phyloP scores from a whole-genome alignment of 1,284 basidiomycete genomes.

The Austroboletus niveus region DNA sequence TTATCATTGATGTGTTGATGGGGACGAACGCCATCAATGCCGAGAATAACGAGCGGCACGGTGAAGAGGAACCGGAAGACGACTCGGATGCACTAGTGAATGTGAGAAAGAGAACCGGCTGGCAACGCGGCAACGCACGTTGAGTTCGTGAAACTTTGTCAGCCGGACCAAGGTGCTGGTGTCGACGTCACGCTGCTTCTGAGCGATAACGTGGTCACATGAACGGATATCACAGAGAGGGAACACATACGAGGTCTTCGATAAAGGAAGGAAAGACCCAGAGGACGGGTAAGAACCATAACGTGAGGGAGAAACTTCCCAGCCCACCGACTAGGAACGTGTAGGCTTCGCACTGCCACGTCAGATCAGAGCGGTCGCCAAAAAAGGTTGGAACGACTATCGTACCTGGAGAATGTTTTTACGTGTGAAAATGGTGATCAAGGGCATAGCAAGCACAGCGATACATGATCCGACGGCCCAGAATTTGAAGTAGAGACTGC shows the following conservation, averaged over 20 bases:
- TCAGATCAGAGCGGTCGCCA: constrained; percentile 3
- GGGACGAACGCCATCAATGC: constrained; percentile 60
- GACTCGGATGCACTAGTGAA: constrained; percentile 58
- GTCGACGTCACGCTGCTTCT: constrained; percentile 56
- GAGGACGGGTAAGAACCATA: constrained; percentile 71
- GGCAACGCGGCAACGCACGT: constrained; percentile 45
- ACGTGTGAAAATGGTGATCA: constrained; percentile 61
- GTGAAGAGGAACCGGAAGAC: constrained; percentile 69
- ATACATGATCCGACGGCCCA: constrained; percentile 64
- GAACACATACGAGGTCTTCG: constrained; percentile 48
- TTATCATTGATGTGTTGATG: constrained; percentile 65
- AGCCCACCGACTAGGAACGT: constrained; percentile 66
- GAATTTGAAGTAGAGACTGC: constrained; percentile 64
- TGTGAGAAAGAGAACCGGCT: not conserved
- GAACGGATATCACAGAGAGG: not conserved
- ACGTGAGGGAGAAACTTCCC: constrained; percentile 62
- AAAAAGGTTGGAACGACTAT: constrained; percentile 1
- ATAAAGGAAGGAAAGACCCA: constrained; percentile 68
- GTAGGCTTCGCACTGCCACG: constrained; percentile 61
- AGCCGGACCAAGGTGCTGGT: constrained; percentile 60
- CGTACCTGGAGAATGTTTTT: constrained; percentile 55
- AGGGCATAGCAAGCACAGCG: constrained; percentile 66
- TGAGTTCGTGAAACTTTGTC: constrained; percentile 75
- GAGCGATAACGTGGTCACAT: constrained; percentile 30
- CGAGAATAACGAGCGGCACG: constrained; percentile 60